Evolutionary conservation across 2,329 filamentous ascomycete species (phyloP), one percentile per base, ranked within the genome.

Genomic region (Neurospora crassa): DNA sequence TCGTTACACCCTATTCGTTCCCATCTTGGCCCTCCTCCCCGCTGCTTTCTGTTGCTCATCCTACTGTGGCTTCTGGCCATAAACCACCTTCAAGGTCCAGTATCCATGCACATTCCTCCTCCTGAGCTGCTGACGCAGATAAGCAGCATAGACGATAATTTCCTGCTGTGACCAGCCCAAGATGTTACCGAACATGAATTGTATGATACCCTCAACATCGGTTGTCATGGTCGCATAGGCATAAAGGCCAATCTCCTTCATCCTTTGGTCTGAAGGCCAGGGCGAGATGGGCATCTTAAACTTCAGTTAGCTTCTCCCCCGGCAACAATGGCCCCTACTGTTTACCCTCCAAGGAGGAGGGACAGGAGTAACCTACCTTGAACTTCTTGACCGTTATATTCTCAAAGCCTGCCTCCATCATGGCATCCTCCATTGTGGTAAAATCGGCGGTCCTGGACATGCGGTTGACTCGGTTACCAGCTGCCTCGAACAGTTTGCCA

Each of bases 161-260:
- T 74, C 74, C n/a, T 73, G 73, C 45, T 71, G 40, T 16, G 43
- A 43, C 75, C 75, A 75, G 12, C 71, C 71, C 24, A 76, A 11
- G 2, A 75, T 70, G 24, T 70, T 71, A n/a, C 68, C 72, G 67
- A 72, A 76, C 68, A 75, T 34, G 5, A 73, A 75, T 1, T 71
- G 67, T 40, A 74, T 72, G 40, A 75, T 73, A 20, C 75, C 75
- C 63, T 76, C 75, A 12, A 72, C 59, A 63, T 75, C 68, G 12
- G 53, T 69, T 40, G 12, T 69, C 67, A 67, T 69, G 4, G 37
- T 69, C 40, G 53, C 67, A 69, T 18, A 34, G 14, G 53, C 24
- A 3, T 63, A 63, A 29, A 72, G 73, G 5, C 74, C 74, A 29
- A 75, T 71, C 34, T 73, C 71, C 69, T 74, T 74, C 41, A 69